Evolutionary conservation across 202 grass and related monocot genomes (phyloP).

Genomic region (Alloteropsis angusta): DNA sequence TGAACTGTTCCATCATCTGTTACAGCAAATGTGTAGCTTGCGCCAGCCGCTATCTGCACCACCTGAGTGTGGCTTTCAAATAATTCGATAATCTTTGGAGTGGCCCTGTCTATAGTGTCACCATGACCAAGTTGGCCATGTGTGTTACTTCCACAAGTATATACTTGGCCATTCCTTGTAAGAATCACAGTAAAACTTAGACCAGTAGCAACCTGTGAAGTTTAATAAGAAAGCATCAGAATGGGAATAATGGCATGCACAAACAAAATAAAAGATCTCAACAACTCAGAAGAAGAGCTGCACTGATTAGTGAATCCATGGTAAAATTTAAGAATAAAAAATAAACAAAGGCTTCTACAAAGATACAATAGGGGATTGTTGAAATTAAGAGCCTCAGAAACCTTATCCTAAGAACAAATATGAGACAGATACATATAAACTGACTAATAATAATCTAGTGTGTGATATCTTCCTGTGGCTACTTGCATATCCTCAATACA

Average conservation of each 20-base stretch:
- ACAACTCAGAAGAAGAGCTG: neutral
- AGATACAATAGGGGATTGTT: neutral
- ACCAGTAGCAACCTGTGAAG: constrained; percentile 69
- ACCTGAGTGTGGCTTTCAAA: constrained; percentile 53
- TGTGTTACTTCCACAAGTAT: constrained; percentile 85
- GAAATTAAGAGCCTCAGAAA: neutral
- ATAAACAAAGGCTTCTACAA: neutral
- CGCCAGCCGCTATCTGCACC: constrained; percentile 87
- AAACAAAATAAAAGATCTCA: neutral
- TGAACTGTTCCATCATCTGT: constrained; percentile 80
- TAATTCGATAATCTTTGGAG: constrained; percentile 55
- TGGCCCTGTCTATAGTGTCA: constrained; percentile 65
- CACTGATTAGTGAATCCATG: neutral
- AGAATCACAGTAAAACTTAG: constrained; percentile 88
- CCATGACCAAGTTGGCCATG: constrained; percentile 97
- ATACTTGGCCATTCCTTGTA: constrained; percentile 63
- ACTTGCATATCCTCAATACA: no score
- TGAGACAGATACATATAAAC: neutral
- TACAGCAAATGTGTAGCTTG: constrained; percentile 87
- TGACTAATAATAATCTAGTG: neutral
- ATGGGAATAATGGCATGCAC: neutral
- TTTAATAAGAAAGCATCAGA: constrained; percentile 9
- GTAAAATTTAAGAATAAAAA: neutral
- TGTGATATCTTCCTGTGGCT: no score
- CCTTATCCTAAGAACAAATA: neutral